Conservation (phyloP, 2,329 filamentous ascomycete genomes). For the Penicillium expansum region DNA sequence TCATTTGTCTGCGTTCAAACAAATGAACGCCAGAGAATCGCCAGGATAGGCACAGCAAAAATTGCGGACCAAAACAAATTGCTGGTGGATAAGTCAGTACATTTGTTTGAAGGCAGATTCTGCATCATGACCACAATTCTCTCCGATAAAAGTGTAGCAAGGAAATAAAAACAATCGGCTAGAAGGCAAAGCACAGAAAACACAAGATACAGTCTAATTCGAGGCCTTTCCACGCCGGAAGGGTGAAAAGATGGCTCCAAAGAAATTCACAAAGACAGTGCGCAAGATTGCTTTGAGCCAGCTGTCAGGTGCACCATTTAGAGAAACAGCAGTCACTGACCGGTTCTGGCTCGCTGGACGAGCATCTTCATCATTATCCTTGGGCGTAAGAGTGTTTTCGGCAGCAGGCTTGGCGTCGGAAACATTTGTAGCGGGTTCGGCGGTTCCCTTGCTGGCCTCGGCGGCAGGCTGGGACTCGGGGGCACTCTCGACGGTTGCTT, state of each 20-base stretch:
- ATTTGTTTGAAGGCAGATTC: neutral
- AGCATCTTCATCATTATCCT: slow-evolving; percentile 29
- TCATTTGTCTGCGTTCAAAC: neutral
- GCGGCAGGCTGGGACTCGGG: slow-evolving; percentile 13
- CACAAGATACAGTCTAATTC: slow-evolving; percentile 12
- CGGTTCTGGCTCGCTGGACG: slow-evolving; percentile 37
- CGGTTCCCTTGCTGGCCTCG: slow-evolving; percentile 15
- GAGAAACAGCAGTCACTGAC: slow-evolving; percentile 41
- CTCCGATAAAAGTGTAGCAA: slow-evolving; percentile 11
- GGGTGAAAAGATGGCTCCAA: slow-evolving; percentile 39
- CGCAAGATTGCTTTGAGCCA: slow-evolving; percentile 44
- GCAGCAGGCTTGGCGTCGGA: slow-evolving; percentile 8
- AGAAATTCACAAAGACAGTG: slow-evolving; percentile 41
- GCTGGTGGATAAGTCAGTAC: slow-evolving; percentile 24
- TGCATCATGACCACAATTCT: neutral
- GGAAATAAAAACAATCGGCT: slow-evolving; percentile 9
- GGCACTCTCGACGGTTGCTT: slow-evolving; percentile 52
- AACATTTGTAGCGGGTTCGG: slow-evolving; percentile 4
- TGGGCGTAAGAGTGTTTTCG: slow-evolving; percentile 9
- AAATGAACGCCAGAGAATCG: slow-evolving; percentile 28
- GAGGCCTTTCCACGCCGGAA: slow-evolving; percentile 36
- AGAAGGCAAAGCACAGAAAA: neutral
- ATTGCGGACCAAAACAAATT: slow-evolving; percentile 31
- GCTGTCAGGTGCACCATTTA: slow-evolving; percentile 38
- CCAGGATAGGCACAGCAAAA: slow-evolving; percentile 25